These are phyloP conservation scores for Pseudonitzschia delicatissima DNA, from an alignment of 108 stramenopile genomes.

Conservation along the genomic window DNA sequence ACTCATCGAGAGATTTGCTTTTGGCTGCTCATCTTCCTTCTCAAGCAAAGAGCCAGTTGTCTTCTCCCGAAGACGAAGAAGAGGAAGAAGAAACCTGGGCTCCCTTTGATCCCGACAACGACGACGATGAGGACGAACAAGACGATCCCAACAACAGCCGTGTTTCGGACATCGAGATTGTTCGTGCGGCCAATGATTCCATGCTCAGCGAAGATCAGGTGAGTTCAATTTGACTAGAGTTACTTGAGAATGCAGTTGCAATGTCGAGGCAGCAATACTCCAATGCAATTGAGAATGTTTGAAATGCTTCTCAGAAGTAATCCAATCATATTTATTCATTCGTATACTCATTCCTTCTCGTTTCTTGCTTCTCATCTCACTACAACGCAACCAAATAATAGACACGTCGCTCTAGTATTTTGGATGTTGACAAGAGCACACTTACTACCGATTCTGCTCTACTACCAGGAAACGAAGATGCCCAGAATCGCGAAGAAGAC, in stretches of 20 bases:
- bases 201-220: constrained; percentile 47
- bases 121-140: constrained; percentile 53
- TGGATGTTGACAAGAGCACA: constrained; percentile 11
- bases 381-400: not conserved
- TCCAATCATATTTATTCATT: no score
- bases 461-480: not conserved
- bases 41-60: not conserved
- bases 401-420: constrained; percentile 23
- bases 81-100: constrained; percentile 73
- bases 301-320: no score
- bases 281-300: no score
- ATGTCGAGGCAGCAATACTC: no score
- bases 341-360: not conserved
- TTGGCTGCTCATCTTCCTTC: constrained; percentile 9
- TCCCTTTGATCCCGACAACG: constrained; percentile 84
- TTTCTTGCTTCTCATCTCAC: not conserved
- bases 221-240: no score
- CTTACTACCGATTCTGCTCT: not conserved
- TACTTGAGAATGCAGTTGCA: no score
- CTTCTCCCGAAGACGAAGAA: not conserved
- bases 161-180: constrained; percentile 75
- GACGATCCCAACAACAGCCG: not conserved
- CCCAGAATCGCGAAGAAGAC: constrained; percentile 21
- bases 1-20: not conserved
- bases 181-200: constrained; percentile 63